phyloP scores from a whole-genome alignment of 306 rosid genomes.

The Cicer judaicum region DNA sequence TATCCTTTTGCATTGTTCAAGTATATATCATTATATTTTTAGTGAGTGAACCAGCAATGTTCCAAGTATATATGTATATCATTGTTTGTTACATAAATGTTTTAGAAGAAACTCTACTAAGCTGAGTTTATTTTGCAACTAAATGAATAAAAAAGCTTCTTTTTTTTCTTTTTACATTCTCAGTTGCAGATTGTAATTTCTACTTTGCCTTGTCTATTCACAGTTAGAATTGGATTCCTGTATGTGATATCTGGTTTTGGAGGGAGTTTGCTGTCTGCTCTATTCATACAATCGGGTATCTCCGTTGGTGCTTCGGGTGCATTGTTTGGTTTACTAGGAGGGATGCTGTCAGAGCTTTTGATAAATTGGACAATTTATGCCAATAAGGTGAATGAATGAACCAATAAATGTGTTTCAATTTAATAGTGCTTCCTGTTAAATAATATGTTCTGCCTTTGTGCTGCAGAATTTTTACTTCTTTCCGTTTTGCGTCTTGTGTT shows the following conservation, averaged over 20 bases:
- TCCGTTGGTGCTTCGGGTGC: conserved; percentile 98
- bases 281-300: conserved; percentile 65
- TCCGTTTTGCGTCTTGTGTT: background rate
- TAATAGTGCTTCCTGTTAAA: conserved; percentile 18
- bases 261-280: conserved; percentile 77
- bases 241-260: conserved; percentile 83
- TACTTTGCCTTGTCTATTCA: conserved; percentile 30
- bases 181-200: conserved; percentile 35
- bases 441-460: conserved; percentile 21
- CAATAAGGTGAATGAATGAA: conserved; percentile 67
- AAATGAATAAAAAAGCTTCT: background rate
- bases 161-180: background rate
- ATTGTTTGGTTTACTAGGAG: conserved; percentile 84
- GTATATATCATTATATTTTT: conserved; percentile 1
- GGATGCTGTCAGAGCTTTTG: conserved; percentile 86
- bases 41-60: background rate
- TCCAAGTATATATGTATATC: background rate
- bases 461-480: conserved; percentile 40
- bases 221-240: conserved; percentile 73
- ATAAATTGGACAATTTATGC: conserved; percentile 88
- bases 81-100: conserved; percentile 22
- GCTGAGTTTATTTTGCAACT: conserved; percentile 8
- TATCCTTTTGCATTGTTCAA: conserved; percentile 41
- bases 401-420: background rate
- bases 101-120: conserved; percentile 16